Percentiles rank a stretch among this genome's conserved stretches.
Conservation (phyloP, 257 asterid genomes). For the Nicotiana knightiana region DNA sequence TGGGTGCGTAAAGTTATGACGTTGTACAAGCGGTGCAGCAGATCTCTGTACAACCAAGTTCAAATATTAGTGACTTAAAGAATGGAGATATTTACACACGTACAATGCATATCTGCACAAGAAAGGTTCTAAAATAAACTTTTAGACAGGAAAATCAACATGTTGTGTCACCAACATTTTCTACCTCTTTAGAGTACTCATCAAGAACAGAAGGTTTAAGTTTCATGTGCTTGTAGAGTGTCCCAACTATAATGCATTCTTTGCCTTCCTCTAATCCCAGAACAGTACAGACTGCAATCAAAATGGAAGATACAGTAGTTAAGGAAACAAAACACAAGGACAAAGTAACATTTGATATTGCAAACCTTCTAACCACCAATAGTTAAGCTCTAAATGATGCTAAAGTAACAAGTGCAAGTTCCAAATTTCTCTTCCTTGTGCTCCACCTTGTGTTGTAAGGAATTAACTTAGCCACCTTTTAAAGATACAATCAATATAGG, state of each 20-base stretch:
- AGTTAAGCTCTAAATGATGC: not conserved
- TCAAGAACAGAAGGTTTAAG: slow-evolving; percentile 87
- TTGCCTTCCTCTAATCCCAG: slow-evolving; percentile 78
- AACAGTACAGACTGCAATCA: slow-evolving; percentile 73
- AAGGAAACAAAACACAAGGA: not conserved
- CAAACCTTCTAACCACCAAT: not conserved
- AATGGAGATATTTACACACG: not conserved
- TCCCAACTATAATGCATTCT: slow-evolving; percentile 83
- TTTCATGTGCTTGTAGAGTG: slow-evolving; percentile 89
- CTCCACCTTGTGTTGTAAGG: not conserved
- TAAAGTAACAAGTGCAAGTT: not conserved
- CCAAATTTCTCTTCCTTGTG: not conserved
- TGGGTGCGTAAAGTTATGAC: slow-evolving; percentile 64
- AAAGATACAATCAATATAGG: not conserved
- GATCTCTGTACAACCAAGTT: slow-evolving; percentile 57
- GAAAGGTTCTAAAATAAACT: not conserved
- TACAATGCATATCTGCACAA: not conserved
- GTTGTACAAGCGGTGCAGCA: slow-evolving; percentile 54
- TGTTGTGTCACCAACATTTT: not conserved
- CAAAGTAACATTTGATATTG: not conserved
- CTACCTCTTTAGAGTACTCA: slow-evolving; percentile 95
- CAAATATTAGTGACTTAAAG: slow-evolving; percentile 5
- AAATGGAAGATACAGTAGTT: slow-evolving; percentile 7
- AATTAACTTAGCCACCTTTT: not conserved
- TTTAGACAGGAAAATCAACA: not conserved